Evolutionary conservation across 23 red algal species (phyloP).

Genomic region (Gracilariopsis chorda): DNA sequence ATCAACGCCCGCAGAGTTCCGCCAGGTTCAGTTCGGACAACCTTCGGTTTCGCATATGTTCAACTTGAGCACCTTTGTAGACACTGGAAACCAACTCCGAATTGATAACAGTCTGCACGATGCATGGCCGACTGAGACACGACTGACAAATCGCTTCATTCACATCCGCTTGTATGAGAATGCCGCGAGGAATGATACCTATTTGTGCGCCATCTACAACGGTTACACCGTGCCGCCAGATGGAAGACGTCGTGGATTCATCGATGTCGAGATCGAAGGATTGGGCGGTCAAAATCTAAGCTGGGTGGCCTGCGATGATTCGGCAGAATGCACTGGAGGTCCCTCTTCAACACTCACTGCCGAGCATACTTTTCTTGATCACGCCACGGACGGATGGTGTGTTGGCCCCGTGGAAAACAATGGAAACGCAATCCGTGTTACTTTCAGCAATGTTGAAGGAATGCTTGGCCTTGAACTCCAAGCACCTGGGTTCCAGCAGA

Average conservation of each 20-base stretch:
- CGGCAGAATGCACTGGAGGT: not conserved
- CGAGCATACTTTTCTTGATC: not conserved
- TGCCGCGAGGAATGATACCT: not conserved
- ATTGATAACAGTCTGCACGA: conserved; percentile 1
- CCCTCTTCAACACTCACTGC: not conserved
- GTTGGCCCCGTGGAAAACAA: conserved; percentile 17
- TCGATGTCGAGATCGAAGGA: not conserved
- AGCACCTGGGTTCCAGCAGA: not conserved
- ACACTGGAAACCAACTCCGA: not conserved
- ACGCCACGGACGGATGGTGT: conserved; percentile 34
- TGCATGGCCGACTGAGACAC: not conserved
- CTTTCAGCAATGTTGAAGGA: not conserved
- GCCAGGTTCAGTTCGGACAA: conserved; percentile 27
- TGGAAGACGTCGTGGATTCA: not conserved
- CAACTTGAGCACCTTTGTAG: not conserved
- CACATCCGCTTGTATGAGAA: conserved; percentile 26
- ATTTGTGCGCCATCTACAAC: conserved; percentile 37
- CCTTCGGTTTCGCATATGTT: not conserved
- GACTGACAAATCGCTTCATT: conserved; percentile 7
- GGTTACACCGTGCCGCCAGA: conserved; percentile 2
- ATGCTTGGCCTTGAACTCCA: conserved; percentile 31
- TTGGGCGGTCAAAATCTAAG: not conserved
- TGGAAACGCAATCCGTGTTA: conserved; percentile 13
- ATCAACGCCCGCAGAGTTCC: not conserved
- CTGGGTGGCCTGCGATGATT: conserved; percentile 34